Percentiles rank a stretch among this genome's conserved stretches.
phyloP scores from a whole-genome alignment of 768 basidiomycete genomes.

The Epithele typhae region DNA sequence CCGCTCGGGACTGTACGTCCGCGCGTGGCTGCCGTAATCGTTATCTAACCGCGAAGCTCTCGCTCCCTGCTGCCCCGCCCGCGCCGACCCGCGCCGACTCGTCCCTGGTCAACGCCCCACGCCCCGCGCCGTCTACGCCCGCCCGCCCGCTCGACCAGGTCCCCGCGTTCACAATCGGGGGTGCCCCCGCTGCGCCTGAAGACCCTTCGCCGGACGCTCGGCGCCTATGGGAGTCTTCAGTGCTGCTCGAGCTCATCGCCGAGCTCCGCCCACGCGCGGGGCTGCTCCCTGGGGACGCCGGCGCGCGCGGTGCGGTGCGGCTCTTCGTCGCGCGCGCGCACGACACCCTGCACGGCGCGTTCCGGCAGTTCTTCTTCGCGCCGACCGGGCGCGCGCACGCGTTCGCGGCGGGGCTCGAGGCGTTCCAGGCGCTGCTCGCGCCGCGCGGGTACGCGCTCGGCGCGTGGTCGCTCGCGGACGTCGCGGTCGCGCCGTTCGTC shows the following conservation, averaged over 20 bases:
- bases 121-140: too few species aligned
- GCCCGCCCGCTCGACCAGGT: conserved; percentile 31
- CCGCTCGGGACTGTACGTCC: conserved; percentile 54
- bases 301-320: conserved; percentile 52
- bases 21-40: too few species aligned
- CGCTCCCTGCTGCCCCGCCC: too few species aligned
- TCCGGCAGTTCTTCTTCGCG: conserved; percentile 32
- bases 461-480: conserved; percentile 59
- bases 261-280: conserved; percentile 47
- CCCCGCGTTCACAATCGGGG: conserved; percentile 58
- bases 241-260: conserved; percentile 63
- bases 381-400: conserved; percentile 36
- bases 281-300: conserved; percentile 51
- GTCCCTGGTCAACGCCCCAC: too few species aligned
- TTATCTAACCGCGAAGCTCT: too few species aligned
- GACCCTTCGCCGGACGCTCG: conserved; percentile 52
- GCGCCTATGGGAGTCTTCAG: conserved; percentile 60
- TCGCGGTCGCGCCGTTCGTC: conserved; percentile 59
- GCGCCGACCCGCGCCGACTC: too few species aligned
- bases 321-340: conserved; percentile 53
- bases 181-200: conserved; percentile 50
- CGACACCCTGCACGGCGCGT: conserved; percentile 40
- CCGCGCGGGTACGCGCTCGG: conserved; percentile 40
- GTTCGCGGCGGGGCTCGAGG: conserved; percentile 40
- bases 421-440: conserved; percentile 49